Base-by-base conservation (phyloP, 2,329 filamentous ascomycete species). In the Microascus cirrosus region DNA sequence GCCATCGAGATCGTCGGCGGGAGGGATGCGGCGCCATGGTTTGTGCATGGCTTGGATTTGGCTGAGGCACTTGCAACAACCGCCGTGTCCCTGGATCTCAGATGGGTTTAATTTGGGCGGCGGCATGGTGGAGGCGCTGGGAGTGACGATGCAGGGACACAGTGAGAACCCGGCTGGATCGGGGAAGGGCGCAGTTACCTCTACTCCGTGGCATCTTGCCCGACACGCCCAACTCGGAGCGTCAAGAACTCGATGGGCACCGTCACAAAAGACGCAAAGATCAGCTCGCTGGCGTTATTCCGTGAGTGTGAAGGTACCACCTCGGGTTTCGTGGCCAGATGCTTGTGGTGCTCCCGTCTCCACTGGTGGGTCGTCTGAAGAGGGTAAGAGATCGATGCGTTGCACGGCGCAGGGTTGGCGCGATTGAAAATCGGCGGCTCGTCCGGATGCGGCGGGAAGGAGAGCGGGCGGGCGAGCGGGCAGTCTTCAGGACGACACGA, bases 121-220 rank as follows among this genome's bases (percentile, higher is more conserved):
- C 39, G 11, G 15, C 39, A 18, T 7, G 39, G 6, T 7, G 39
- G 39, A 45, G 10, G 39, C 15, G 39, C 15, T 45, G 36, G n/a
- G n/a, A n/a, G n/a, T n/a, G n/a, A n/a, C n/a, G 36, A 42, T 42
- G 36, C 36, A 42, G 36, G 36, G n/a, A 42, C 36, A 18, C 12
- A 42, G n/a, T 18, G n/a, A 12, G 10, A 18, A 42, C 36, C 5
- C 36, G 36, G 36, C 36, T 15, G 54, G 24, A 20, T 34, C 34
- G 28, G 53, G 53, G 53, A 54, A 20, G 28, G 24, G 53, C n/a
- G 36, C 13, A 50, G 39, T 56, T 56, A 56, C 55, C 55, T 56
- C 42, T 50, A 20, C 42, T 56, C 39, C 55, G 55, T 36, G 25
- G 42, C 55, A 56, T 56, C 20, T 56, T 32, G 55, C 34, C 28